Evolutionary conservation across 2,329 filamentous ascomycete species (phyloP).

Genomic region (Endocalyx cinctus): DNA sequence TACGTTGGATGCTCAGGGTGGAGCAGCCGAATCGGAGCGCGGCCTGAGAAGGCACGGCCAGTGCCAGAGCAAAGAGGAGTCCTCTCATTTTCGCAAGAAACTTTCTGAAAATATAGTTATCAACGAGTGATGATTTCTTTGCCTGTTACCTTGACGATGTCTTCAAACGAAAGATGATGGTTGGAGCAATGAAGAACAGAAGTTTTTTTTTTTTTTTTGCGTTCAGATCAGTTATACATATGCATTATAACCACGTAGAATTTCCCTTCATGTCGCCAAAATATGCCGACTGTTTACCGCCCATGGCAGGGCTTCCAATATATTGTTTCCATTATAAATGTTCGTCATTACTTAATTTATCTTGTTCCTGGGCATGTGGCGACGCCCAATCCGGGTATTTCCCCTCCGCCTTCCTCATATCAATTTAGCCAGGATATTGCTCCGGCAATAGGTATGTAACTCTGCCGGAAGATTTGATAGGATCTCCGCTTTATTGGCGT

Average conservation of each 20-base stretch:
- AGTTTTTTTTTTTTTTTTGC: no score
- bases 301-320: slow-evolving; percentile 3
- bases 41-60: slow-evolving; percentile 23
- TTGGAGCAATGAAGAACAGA: no score
- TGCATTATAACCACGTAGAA: slow-evolving; percentile 8
- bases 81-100: slow-evolving; percentile 26
- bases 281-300: slow-evolving; percentile 16
- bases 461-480: no score
- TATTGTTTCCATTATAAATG: slow-evolving; percentile 8
- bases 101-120: slow-evolving; percentile 5
- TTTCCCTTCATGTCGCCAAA: slow-evolving; percentile 1
- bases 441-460: no score
- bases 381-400: slow-evolving; percentile 13
- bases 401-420: slow-evolving; percentile 15
- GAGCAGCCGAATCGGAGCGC: slow-evolving; percentile 27
- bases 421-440: slow-evolving; percentile 8
- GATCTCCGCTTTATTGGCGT: no score
- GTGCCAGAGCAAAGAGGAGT: slow-evolving; percentile 14
- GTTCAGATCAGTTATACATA: slow-evolving; percentile 9
- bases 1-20: slow-evolving; percentile 23
- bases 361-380: slow-evolving; percentile 16
- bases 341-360: slow-evolving; percentile 11
- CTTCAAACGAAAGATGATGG: neutral
- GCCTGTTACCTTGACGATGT: slow-evolving; percentile 7
- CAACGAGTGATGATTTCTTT: slow-evolving; percentile 4